Evolutionary conservation across 352 stramenopile species (phyloP), one percentile per base, ranked within the genome.

Genomic region (Globisporangium uncinulatum): DNA sequence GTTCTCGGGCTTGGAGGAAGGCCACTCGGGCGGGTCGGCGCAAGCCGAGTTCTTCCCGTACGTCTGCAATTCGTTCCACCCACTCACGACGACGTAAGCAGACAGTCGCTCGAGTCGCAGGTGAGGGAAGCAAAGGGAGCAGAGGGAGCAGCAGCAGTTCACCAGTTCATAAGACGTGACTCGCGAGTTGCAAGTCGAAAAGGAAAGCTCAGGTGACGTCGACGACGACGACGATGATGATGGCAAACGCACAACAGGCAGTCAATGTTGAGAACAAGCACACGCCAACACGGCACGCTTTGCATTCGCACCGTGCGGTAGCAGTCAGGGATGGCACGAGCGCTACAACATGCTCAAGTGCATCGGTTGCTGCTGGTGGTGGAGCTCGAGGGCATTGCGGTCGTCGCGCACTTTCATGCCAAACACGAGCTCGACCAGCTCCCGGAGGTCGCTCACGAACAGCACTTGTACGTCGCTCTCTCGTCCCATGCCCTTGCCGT

Each of bases 41-140:
- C 80, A 90, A 47, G 71, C 73, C 58, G 83, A 94, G 67, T 94
- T 90, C 63, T 92, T 71, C 55, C 76, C 83, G 45, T 94, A 94
- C 66, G 83, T 94, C 60, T 83, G 76, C 62, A 92, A 91, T 65
- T 62, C 76, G 20, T 94, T 94, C 69, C 75, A 76, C 52, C 77
- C 81, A 29, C 65, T 94, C 20, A 71, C 59, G 47, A 76, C 66
- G 19, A 45, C 39, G 7, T 57, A 44, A 49, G 29, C 60, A 51
- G 57, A 45, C 20, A 63, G 57, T 53, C 62, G 58, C 43, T 49
- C 39, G 39, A n/a, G n/a, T n/a, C n/a, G n/a, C n/a, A n/a, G n/a
- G n/a, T n/a, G n/a, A n/a, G n/a, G n/a, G n/a, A n/a, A n/a, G n/a
- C n/a, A n/a, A n/a, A n/a, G n/a, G n/a, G n/a, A n/a, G n/a, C n/a